These are phyloP conservation scores for Prunus kanzakura DNA, from an alignment of 306 rosid genomes.

Conservation along the genomic window DNA sequence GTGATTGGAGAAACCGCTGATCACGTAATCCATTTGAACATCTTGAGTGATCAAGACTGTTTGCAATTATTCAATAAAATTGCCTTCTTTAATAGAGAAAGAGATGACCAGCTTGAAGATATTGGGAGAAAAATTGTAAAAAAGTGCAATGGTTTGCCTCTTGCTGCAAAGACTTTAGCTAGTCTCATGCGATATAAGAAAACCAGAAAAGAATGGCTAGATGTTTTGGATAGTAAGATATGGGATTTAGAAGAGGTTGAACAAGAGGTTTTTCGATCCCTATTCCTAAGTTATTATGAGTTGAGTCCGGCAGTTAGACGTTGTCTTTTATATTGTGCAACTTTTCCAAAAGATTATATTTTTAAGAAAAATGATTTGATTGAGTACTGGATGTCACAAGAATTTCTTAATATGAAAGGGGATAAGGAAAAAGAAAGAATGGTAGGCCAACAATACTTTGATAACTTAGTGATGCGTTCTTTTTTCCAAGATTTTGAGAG, in stretches of 20 bases:
- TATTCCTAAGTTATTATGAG: neutral
- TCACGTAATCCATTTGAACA: neutral
- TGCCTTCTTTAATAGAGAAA: neutral
- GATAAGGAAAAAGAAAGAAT: too few relatives aligned
- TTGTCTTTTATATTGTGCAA: neutral
- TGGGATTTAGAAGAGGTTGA: neutral
- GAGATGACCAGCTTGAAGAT: neutral
- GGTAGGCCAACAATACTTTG: too few relatives aligned
- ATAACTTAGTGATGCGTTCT: too few relatives aligned
- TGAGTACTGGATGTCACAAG: too few relatives aligned
- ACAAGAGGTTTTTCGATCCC: neutral
- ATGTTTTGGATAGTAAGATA: neutral
- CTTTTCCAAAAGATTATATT: neutral
- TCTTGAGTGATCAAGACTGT: neutral
- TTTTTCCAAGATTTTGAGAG: neutral
- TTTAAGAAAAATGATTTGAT: too few relatives aligned
- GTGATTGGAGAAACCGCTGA: neutral
- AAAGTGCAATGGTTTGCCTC: neutral
- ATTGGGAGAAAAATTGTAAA: neutral
- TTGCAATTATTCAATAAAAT: neutral
- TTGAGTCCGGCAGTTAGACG: too few relatives aligned
- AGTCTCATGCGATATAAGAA: constrained; percentile 1
- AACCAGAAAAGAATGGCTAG: neutral
- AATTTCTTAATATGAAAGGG: too few relatives aligned
- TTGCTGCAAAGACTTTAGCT: neutral